Evolutionary conservation across 139 green algal genomes (phyloP).

Genomic region (Haematococcus lacustris): DNA sequence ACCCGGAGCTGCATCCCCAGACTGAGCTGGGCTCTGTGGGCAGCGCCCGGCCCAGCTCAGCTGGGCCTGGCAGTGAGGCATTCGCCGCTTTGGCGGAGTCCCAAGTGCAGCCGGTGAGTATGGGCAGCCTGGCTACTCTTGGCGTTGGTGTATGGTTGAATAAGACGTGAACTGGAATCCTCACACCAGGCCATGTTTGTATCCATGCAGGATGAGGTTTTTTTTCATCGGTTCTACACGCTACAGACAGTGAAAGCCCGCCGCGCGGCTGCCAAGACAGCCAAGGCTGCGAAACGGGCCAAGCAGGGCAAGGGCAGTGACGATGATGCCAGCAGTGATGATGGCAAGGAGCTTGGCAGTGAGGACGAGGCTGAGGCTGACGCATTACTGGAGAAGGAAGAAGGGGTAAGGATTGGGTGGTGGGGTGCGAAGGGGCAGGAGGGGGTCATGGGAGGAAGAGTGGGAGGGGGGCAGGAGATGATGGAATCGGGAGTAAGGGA

Average conservation of each 20-base stretch:
- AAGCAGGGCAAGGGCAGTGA: slow-evolving; percentile 11
- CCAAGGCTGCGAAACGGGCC: slow-evolving; percentile 3
- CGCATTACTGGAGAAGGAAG: slow-evolving; percentile 17
- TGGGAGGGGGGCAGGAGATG: neutral
- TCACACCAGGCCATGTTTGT: neutral
- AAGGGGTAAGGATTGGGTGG: slow-evolving; percentile 7
- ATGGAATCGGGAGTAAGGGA: neutral
- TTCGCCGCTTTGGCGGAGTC: slow-evolving; percentile 63
- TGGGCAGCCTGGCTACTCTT: neutral
- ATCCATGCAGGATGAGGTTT: slow-evolving; percentile 10
- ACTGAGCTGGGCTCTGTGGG: neutral
- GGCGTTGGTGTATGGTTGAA: neutral
- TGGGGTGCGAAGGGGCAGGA: neutral
- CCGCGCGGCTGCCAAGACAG: slow-evolving; percentile 2
- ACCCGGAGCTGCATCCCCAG: neutral
- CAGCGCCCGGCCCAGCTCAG: neutral
- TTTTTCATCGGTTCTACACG: slow-evolving; percentile 47
- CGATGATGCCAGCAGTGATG: slow-evolving; percentile 21
- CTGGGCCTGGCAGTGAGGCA: slow-evolving; percentile 32
- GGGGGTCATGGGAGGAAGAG: neutral
- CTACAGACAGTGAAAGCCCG: slow-evolving; percentile 34
- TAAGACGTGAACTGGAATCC: neutral
- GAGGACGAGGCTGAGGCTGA: slow-evolving; percentile 30
- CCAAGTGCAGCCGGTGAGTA: slow-evolving; percentile 51
- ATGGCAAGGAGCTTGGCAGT: slow-evolving; percentile 5